phyloP scores from a whole-genome alignment of 768 basidiomycete species.

The Agaricus subrufescens region DNA sequence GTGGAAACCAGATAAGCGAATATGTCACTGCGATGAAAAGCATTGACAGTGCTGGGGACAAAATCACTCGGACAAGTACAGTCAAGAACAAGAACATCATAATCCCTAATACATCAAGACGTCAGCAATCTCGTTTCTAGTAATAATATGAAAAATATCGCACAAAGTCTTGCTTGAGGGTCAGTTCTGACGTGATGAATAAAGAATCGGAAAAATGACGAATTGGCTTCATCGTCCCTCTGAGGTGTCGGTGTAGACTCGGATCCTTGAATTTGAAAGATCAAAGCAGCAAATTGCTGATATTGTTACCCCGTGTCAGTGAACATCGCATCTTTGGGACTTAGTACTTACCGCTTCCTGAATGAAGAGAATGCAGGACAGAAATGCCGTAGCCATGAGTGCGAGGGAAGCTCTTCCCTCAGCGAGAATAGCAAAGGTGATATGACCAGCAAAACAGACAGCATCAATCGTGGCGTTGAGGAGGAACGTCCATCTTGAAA shows the following conservation, averaged over 20 bases:
- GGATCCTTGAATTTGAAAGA: conserved; percentile 80
- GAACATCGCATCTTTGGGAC: neutral
- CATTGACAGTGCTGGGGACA: conserved; percentile 62
- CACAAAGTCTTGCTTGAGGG: conserved; percentile 69
- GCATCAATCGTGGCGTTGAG: conserved; percentile 77
- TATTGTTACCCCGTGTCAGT: neutral
- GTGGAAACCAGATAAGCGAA: conserved; percentile 80
- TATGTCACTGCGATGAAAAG: conserved; percentile 66
- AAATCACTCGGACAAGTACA: conserved; percentile 68
- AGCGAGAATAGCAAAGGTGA: conserved; percentile 82
- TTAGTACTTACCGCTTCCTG: conserved; percentile 68
- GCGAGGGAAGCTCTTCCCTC: conserved; percentile 80
- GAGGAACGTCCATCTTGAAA: conserved; percentile 83
- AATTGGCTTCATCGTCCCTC: conserved; percentile 21
- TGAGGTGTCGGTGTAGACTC: conserved; percentile 41
- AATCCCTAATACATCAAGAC: conserved; percentile 43
- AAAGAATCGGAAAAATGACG: conserved; percentile 46
- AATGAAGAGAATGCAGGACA: conserved; percentile 75
- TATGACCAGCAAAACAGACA: conserved; percentile 82
- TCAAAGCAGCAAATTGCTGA: conserved; percentile 80
- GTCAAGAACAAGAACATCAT: conserved; percentile 64
- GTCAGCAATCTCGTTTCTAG: no score
- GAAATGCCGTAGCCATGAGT: conserved; percentile 78
- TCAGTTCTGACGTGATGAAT: conserved; percentile 60
- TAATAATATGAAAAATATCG: conserved; percentile 18